Conservation (phyloP, 2,329 filamentous ascomycete species). For the Penicillium aurantiogriseum region DNA sequence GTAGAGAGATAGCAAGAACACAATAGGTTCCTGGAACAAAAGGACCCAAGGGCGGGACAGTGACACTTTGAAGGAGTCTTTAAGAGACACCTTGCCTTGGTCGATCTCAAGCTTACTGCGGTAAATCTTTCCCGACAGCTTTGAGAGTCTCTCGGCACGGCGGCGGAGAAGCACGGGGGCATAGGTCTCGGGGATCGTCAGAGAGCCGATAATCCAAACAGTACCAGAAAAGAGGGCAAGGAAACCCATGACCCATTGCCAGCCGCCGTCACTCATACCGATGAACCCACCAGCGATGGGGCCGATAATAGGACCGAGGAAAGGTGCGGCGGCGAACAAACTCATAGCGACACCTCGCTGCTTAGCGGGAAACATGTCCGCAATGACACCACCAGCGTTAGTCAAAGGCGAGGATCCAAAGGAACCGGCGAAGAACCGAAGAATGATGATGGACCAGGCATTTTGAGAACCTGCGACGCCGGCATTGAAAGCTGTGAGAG, state of each 20-base stretch:
- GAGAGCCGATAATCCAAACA: conserved; percentile 27
- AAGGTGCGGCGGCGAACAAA: conserved; percentile 65
- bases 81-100: conserved; percentile 22
- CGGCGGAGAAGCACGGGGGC: conserved; percentile 31
- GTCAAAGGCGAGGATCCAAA: conserved; percentile 58
- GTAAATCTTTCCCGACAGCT: conserved; percentile 27
- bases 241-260: conserved; percentile 32
- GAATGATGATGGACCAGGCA: conserved; percentile 58
- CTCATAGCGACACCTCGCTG: conserved; percentile 58
- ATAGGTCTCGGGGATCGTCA: conserved; percentile 32
- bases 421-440: conserved; percentile 63
- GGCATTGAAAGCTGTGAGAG: conserved; percentile 59
- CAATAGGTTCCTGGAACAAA: conserved; percentile 33
- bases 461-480: conserved; percentile 56
- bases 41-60: conserved; percentile 32
- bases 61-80: conserved; percentile 25
- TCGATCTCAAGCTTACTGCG: conserved; percentile 28
- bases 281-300: conserved; percentile 33
- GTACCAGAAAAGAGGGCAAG: conserved; percentile 30
- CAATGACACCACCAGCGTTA: conserved; percentile 48
- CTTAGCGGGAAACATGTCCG: conserved; percentile 56
- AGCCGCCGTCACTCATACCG: conserved; percentile 30
- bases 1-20: conserved; percentile 32
- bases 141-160: conserved; percentile 26
- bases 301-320: conserved; percentile 49